phyloP scores from a whole-genome alignment of 2,329 filamentous ascomycete species.

The Colletotrichum sublineola region DNA sequence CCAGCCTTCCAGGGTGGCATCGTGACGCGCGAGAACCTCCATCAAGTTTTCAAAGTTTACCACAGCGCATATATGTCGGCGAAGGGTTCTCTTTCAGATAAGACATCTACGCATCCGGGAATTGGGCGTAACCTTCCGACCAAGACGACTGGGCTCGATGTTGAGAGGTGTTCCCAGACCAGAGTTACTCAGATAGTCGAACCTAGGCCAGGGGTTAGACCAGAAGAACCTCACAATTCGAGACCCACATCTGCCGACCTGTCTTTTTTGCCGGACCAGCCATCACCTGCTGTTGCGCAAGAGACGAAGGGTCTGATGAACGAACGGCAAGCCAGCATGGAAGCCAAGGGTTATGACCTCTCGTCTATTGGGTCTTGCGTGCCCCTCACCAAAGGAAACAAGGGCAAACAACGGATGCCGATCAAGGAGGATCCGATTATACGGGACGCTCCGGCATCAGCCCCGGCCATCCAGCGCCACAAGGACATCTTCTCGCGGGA shows the following conservation, averaged over 20 bases:
- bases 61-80: constrained; percentile 47
- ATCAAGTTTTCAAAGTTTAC: constrained; percentile 52
- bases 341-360: background rate
- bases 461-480: constrained; percentile 1
- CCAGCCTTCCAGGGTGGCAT: constrained; percentile 47
- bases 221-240: background rate
- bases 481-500: background rate
- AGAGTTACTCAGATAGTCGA: background rate
- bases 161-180: background rate
- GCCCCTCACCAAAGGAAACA: background rate
- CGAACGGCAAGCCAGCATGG: background rate
- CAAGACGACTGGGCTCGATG: background rate
- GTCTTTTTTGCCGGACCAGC: background rate
- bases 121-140: no score
- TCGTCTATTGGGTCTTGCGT: background rate
- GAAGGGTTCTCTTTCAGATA: constrained; percentile 9
- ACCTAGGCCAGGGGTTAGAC: background rate
- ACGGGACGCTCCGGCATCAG: background rate
- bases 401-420: constrained; percentile 15
- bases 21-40: constrained; percentile 54
- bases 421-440: background rate
- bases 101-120: background rate
- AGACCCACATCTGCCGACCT: background rate
- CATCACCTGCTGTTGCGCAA: background rate
- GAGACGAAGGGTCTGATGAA: background rate